A percentile compares a stretch with the other conserved stretches of the same genome.
Evolutionary conservation across 1,284 basidiomycete species (phyloP).

Genomic region (Ustilago curta): DNA sequence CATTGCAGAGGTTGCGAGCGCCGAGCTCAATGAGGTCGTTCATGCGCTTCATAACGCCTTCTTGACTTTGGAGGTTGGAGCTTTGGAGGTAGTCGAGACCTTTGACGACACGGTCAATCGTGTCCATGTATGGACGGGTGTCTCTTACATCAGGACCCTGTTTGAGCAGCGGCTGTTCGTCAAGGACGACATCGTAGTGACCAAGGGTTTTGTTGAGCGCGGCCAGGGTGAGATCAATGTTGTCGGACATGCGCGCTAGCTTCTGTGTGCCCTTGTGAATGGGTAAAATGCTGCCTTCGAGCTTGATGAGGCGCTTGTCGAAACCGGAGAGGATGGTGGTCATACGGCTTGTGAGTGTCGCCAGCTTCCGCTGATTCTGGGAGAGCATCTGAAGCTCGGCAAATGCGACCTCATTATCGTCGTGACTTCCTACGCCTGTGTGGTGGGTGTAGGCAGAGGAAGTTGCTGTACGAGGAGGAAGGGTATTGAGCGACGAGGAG

Average conservation of each 20-base stretch:
- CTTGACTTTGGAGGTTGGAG: constrained; percentile 51
- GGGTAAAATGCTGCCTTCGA: constrained; percentile 67
- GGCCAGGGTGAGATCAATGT: constrained; percentile 60
- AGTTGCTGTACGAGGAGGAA: constrained; percentile 10
- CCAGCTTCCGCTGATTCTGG: constrained; percentile 69
- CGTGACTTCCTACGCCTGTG: constrained; percentile 2
- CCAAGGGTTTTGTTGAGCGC: constrained; percentile 62
- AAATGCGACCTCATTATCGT: constrained; percentile 60
- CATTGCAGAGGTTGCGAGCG: constrained; percentile 56
- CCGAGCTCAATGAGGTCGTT: constrained; percentile 63
- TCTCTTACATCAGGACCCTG: constrained; percentile 61
- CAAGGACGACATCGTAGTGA: constrained; percentile 64
- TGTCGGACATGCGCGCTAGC: constrained; percentile 60
- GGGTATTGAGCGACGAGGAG: constrained; percentile 13
- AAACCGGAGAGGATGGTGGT: constrained; percentile 70
- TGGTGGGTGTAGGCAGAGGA: constrained; percentile 15
- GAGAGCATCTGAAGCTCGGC: constrained; percentile 71
- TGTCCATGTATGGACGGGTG: constrained; percentile 64
- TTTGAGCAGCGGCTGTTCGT: constrained; percentile 65
- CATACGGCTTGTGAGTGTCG: constrained; percentile 69
- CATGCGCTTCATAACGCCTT: constrained; percentile 63
- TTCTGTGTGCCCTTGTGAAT: constrained; percentile 67
- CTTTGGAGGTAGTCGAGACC: constrained; percentile 54
- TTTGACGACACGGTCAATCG: constrained; percentile 62
- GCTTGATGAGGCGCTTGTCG: constrained; percentile 69